These are phyloP conservation scores for Podospora australis DNA, from an alignment of 495 filamentous ascomycete species.

Conservation along the genomic window DNA sequence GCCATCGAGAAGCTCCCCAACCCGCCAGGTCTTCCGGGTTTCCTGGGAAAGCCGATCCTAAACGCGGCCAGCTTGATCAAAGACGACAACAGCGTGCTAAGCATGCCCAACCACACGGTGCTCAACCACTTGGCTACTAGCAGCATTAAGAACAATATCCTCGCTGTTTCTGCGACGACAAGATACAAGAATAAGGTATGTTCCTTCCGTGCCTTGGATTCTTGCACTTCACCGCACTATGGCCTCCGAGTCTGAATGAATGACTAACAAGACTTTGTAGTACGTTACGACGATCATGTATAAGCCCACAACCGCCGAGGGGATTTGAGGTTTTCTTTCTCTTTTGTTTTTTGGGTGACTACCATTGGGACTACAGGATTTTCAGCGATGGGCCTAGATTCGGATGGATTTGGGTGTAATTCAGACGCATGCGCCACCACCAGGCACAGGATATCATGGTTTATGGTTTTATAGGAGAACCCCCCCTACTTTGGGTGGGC, in stretches of 20 bases:
- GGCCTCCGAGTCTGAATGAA: too few relatives aligned
- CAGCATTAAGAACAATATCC: constrained; percentile 91
- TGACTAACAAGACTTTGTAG: constrained; percentile 40
- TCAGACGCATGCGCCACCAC: background rate
- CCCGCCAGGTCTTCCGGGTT: constrained; percentile 82
- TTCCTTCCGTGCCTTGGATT: background rate
- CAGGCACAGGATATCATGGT: too few relatives aligned
- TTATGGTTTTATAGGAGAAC: too few relatives aligned
- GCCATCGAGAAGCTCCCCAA: constrained; percentile 68
- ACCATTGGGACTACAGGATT: background rate
- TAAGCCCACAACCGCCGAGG: constrained; percentile 61
- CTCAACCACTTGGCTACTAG: constrained; percentile 97
- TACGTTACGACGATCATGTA: constrained; percentile 98
- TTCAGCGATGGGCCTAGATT: background rate
- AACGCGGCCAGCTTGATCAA: constrained; percentile 88
- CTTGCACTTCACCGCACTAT: background rate
- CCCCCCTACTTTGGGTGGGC: too few relatives aligned
- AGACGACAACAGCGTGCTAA: constrained; percentile 93
- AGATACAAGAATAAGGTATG: constrained; percentile 90
- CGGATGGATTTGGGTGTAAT: background rate
- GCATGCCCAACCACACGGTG: constrained; percentile 94
- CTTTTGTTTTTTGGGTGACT: constrained; percentile 61
- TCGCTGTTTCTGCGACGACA: constrained; percentile 96
- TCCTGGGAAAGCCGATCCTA: constrained; percentile 89
- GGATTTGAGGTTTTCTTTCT: constrained; percentile 8